Evolutionary conservation across 2,329 filamentous ascomycete genomes (phyloP).

Genomic region (Aureobasidium melanogenum): DNA sequence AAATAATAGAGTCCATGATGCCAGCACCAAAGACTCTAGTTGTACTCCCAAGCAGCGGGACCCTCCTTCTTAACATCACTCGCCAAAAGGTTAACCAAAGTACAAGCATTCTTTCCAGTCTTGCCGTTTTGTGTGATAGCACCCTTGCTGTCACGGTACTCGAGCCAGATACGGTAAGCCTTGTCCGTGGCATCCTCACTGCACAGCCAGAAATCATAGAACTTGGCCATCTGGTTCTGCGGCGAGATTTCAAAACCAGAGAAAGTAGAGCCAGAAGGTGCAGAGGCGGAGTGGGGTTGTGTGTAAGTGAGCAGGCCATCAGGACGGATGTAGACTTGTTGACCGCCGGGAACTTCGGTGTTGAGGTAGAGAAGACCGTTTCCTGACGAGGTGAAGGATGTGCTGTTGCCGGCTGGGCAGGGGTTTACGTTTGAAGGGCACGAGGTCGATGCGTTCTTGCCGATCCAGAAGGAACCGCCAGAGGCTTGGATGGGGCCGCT

Average conservation of each 20-base stretch:
- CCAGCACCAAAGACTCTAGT: slow-evolving; percentile 4
- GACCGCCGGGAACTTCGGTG: slow-evolving; percentile 22
- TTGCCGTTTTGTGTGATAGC: slow-evolving; percentile 16
- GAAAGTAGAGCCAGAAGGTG: slow-evolving; percentile 20
- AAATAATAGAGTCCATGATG: not conserved
- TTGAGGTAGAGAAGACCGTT: slow-evolving; percentile 16
- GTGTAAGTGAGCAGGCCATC: slow-evolving; percentile 24
- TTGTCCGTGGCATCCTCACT: slow-evolving; percentile 16
- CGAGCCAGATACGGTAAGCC: slow-evolving; percentile 12
- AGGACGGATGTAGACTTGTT: slow-evolving; percentile 25
- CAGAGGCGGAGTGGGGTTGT: slow-evolving; percentile 19
- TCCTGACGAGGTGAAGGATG: slow-evolving; percentile 14
- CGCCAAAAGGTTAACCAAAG: slow-evolving; percentile 16
- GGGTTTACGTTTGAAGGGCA: slow-evolving; percentile 20
- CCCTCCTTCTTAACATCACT: slow-evolving; percentile 14
- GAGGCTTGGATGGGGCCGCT: slow-evolving; percentile 18
- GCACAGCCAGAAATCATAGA: slow-evolving; percentile 17
- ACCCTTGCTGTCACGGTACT: slow-evolving; percentile 15
- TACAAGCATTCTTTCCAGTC: slow-evolving; percentile 15
- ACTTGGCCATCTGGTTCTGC: not conserved
- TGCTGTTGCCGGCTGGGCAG: slow-evolving; percentile 18
- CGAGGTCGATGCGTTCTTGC: slow-evolving; percentile 21
- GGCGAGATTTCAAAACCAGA: slow-evolving; percentile 19
- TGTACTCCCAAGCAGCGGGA: slow-evolving; percentile 21
- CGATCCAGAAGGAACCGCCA: slow-evolving; percentile 22